Base-by-base conservation (phyloP, 495 filamentous ascomycete species). In the Patellaria atrata region DNA sequence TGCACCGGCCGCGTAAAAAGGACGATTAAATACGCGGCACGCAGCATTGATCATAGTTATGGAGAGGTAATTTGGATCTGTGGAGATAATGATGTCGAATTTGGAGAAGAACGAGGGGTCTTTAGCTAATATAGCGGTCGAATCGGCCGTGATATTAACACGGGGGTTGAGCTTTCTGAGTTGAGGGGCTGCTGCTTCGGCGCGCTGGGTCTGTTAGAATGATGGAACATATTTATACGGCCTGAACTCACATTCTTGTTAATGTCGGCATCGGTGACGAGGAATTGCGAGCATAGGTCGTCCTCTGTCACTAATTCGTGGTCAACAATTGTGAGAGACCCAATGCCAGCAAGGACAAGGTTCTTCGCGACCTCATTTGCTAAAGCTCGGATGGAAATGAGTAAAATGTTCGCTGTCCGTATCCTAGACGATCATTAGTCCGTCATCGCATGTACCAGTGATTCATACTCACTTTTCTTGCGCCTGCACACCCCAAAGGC, bases 291-390 rank as follows among this genome's bases (percentile, higher is more conserved):
- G 20, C 83, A 77, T 1, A 96, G 62, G 56, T 97, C 89, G 31
- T 81, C 68, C 45, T 82, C 77, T 7, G 69, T 77, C 40, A 94
- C 79, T 3, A 60, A 31, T 37, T 77, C 76, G 53, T 82, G 71
- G 57, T 96, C 91, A 37, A 89, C 62, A 37, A 97, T 74, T 5
- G 91, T 94, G 21, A 97, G 61, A 6, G 84, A 87, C 30, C 82
- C 82, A 42, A 97, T 85, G 12, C 89, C 89, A 16, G 91, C 86
- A 5, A 97, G 50, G 26, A 94, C 89, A n/a, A 97, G 71, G 50
- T 94, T 96, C 57, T 97, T 97, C 27, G 89, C 86, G 25, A 94
- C 75, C 54, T 97, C 89, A 53, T 84, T 93, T 14, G 79, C 82
- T n/a, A 97, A 73, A 3, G 84, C 84, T 48, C 75, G 79, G 57